Evolutionary conservation across 805 yeast species (phyloP).

Genomic region (Yarrowia divulgata): DNA sequence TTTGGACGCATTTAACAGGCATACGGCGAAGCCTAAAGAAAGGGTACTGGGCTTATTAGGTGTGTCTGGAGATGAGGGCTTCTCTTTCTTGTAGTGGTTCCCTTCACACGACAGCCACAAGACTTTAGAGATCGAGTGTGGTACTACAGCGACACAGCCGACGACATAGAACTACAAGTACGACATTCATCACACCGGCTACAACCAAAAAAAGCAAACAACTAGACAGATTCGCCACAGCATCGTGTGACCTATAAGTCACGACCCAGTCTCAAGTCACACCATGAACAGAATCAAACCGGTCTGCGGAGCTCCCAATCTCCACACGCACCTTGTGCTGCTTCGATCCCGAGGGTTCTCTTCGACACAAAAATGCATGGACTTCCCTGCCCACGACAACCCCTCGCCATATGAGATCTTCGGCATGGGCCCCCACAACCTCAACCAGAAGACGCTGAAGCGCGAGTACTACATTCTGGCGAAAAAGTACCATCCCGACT

Average conservation of each 20-base stretch:
- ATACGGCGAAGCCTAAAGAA: neutral
- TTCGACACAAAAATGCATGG: neutral
- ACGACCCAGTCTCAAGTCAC: neutral
- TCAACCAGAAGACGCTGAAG: constrained; percentile 28
- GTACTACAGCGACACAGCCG: neutral
- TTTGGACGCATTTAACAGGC: constrained; percentile 11
- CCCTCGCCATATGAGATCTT: constrained; percentile 36
- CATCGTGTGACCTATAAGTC: too few relatives aligned
- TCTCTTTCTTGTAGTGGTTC: neutral
- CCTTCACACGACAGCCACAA: neutral
- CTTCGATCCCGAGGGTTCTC: neutral
- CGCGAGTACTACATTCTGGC: constrained; percentile 30
- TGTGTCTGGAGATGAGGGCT: neutral
- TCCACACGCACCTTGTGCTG: neutral
- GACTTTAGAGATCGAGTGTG: neutral
- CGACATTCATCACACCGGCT: neutral
- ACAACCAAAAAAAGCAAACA: too few relatives aligned
- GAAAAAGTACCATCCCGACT: constrained; percentile 33
- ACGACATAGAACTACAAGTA: neutral
- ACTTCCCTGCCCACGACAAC: constrained; percentile 14
- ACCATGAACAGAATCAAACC: constrained; percentile 13
- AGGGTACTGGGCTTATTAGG: neutral
- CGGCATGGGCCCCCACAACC: constrained; percentile 33
- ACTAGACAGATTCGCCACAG: neutral
- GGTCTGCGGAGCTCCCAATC: neutral